Evolutionary conservation across 305 asterid genomes (phyloP), one percentile per base, ranked within the genome.

Genomic region (Andrographis paniculata): DNA sequence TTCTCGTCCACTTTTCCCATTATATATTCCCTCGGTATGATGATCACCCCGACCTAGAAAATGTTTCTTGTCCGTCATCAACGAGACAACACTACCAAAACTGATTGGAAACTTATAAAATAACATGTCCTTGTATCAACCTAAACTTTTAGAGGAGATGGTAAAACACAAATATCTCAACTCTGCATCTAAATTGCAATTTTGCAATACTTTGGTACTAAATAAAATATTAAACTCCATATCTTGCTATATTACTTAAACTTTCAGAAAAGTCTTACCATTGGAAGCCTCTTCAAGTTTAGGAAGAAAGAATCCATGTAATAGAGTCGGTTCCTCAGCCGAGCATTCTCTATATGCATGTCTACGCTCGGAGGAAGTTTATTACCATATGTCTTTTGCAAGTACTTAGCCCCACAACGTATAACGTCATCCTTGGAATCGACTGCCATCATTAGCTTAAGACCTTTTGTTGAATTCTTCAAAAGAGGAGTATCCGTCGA

Each of bases 1-100:
- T 79, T 81, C 17, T 74, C 89, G 38, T 87, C 97, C 35, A 87
- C 95, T 54, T 77, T 84, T 22, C 97, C 97, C 97, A 87, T 87
- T 56, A 87, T 75, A 60, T 87, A 84, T 40, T 79, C 69, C 71
- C 97, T 77, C 6, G 97, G 97, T 52, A 87, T 70, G 59, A 84
- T 78, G 12, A 87, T 68, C 44, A 84, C 97, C 27, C 97, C 97
- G 38, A 84, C 88, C 97, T 87, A 73, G 12, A 80, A 37, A 13
- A 17, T 13, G 6, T 13, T 3, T 2, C 42, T 37, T 2, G 8
- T 37, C 42, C 2, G 4, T 13, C 6, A 2, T 9, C 8, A n/a
- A 12, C 8, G 4, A 3, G 14, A 12, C 17, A 37, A 14, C 12
- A 33, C 12, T n/a, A n/a, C n/a, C n/a, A 24, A 24, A 24, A 24